phyloP scores from a whole-genome alignment of 345 rosid species.

The Isatis tinctoria region DNA sequence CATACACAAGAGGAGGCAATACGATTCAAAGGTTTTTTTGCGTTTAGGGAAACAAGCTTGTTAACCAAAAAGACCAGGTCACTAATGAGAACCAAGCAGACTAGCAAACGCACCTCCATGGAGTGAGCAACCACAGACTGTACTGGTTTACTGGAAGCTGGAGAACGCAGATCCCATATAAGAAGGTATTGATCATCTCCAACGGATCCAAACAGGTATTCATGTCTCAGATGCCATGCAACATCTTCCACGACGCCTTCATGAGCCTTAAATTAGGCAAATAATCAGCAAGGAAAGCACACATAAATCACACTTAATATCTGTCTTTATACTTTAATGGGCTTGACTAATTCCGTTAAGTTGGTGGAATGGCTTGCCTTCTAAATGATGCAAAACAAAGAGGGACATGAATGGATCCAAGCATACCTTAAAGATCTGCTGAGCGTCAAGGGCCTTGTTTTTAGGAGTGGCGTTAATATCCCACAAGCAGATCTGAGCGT shows the following conservation, averaged over 20 bases:
- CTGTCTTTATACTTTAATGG: not conserved
- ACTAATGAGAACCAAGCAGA: slow-evolving; percentile 1
- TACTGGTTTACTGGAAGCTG: slow-evolving; percentile 64
- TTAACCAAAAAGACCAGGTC: not conserved
- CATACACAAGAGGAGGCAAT: not conserved
- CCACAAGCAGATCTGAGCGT: slow-evolving; percentile 98
- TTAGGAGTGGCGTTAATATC: slow-evolving; percentile 76
- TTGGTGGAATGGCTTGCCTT: not conserved
- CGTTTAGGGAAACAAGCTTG: not conserved
- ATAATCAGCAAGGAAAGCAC: not conserved
- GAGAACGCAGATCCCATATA: slow-evolving; percentile 88
- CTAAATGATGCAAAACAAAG: not conserved
- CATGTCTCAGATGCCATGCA: slow-evolving; percentile 98
- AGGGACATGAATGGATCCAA: not conserved
- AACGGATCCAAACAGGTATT: slow-evolving; percentile 93
- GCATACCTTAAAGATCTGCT: slow-evolving; percentile 69
- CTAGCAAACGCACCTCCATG: slow-evolving; percentile 63
- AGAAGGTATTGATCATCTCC: slow-evolving; percentile 95
- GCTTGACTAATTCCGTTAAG: not conserved
- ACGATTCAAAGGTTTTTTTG: not conserved
- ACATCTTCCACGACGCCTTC: slow-evolving; percentile 99
- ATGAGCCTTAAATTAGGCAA: slow-evolving; percentile 54
- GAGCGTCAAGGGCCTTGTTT: slow-evolving; percentile 83
- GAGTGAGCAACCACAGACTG: slow-evolving; percentile 95
- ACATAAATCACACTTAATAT: not conserved